phyloP scores from a whole-genome alignment of 306 rosid genomes.

The Cucurbita maxima region DNA sequence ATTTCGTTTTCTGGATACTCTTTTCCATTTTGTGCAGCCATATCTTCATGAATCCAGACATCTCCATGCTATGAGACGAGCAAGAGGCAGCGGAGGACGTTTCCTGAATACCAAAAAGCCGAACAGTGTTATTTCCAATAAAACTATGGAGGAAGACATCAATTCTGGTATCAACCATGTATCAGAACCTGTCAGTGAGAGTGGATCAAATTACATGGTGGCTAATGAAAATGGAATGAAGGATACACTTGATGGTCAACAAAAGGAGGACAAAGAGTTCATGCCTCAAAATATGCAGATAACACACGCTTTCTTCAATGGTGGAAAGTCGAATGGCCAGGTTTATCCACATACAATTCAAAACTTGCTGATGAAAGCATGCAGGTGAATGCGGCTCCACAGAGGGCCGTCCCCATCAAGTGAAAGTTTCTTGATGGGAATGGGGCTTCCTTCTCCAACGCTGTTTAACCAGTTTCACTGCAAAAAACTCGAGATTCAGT shows the following conservation, averaged over 20 bases:
- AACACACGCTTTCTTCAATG: conserved; percentile 17
- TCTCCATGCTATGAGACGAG: conserved; percentile 77
- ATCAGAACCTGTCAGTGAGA: conserved; percentile 9
- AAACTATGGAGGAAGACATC: conserved; percentile 16
- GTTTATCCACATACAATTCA: conserved; percentile 23
- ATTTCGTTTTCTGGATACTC: neutral
- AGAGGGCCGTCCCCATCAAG: conserved; percentile 31
- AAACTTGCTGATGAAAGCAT: conserved; percentile 24
- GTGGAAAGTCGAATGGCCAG: conserved; percentile 18
- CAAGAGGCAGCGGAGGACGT: conserved; percentile 83
- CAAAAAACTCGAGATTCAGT: neutral
- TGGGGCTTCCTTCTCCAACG: conserved; percentile 11
- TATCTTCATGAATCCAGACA: conserved; percentile 88
- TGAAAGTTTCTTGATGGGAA: conserved; percentile 15
- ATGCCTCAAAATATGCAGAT: neutral
- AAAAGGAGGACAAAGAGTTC: conserved; percentile 13
- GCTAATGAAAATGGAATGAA: conserved; percentile 17
- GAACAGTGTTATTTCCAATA: conserved; percentile 13
- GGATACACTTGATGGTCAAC: conserved; percentile 19
- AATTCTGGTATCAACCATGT: conserved; percentile 14
- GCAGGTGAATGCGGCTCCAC: conserved; percentile 28
- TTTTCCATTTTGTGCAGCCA: conserved; percentile 32
- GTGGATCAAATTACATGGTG: conserved; percentile 6
- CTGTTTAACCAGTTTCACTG: conserved; percentile 12
- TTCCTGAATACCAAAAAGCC: conserved; percentile 63